Evolutionary conservation across 2,329 filamentous ascomycete species (phyloP), one percentile per base, ranked within the genome.

Genomic region (Scolecobasidium constrictum): DNA sequence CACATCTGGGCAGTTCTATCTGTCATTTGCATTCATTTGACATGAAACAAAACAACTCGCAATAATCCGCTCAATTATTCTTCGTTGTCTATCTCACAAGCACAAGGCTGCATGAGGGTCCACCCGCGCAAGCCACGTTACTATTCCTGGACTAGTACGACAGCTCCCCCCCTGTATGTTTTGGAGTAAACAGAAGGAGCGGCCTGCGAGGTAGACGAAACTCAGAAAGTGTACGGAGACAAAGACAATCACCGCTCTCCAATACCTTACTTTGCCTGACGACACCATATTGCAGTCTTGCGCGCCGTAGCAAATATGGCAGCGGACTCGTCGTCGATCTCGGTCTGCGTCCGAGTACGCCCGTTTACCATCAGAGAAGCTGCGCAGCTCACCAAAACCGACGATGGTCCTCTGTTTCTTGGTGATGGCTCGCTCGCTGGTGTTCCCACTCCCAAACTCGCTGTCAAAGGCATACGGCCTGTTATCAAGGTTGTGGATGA

Each of bases 401-500:
- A 98, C 53, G 90, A 95, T 62, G 80, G 81, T 42, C 87, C 86
- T 4, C 64, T 94, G 28, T 98, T 98, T 59, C 75, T 98, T n/a
- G 92, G 92, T 47, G 92, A 98, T 61, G 92, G 92, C 46, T 96
- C 90, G 15, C 72, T 98, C 44, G 92, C 92, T n/a, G 83, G 78
- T 36, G 81, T 75, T 12, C 87, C 90, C 1, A 75, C 86, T 1
- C 88, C 88, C 1, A 94, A 90, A 58, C 73, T 94, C 22, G 78
- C 82, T 47, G 79, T 85, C 53, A 87, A 88, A 55, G 92, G 93
- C 5, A 79, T 98, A 44, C 75, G 88, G 54, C 81, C 86, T 2
- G 87, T 98, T 42, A 84, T 98, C 65, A 96, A 95, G 64, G 88
- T 98, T 16, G 76, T 98, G 42, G 93, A 98, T 58, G 88, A 95